phyloP scores from a whole-genome alignment of 305 asterid genomes.

The Plantago lanceolata region DNA sequence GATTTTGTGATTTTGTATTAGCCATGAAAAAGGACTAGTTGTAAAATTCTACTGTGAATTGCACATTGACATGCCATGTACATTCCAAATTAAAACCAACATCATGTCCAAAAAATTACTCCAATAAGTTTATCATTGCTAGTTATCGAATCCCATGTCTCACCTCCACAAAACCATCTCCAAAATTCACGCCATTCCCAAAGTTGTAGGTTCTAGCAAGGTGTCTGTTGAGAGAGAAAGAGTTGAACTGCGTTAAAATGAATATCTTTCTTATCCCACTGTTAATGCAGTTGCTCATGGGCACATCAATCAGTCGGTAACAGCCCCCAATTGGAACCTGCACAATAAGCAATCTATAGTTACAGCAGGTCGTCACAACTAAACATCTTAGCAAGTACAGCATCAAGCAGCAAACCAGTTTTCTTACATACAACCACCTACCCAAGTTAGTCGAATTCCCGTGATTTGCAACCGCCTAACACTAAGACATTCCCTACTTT shows the following conservation, averaged over 20 bases:
- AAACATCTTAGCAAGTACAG: background rate
- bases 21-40: background rate
- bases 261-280: slow-evolving; percentile 87
- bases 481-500: too few relatives aligned
- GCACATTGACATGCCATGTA: background rate
- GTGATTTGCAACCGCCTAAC: too few relatives aligned
- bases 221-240: slow-evolving; percentile 94
- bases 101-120: slow-evolving; percentile 6
- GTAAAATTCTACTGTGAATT: background rate
- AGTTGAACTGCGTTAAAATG: slow-evolving; percentile 86
- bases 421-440: too few relatives aligned
- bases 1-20: background rate
- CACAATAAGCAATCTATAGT: slow-evolving; percentile 13
- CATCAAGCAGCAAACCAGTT: background rate
- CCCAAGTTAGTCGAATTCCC: too few relatives aligned
- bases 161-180: slow-evolving; percentile 97
- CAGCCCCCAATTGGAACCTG: slow-evolving; percentile 98
- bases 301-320: slow-evolving; percentile 88
- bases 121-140: background rate
- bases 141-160: slow-evolving; percentile 7
- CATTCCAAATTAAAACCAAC: slow-evolving; percentile 5
- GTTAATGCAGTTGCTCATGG: slow-evolving; percentile 97
- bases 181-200: slow-evolving; percentile 81
- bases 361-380: background rate
- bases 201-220: slow-evolving; percentile 76